These are phyloP conservation scores for Moringa oleifera DNA, from an alignment of 345 rosid genomes.

Conservation along the genomic window DNA sequence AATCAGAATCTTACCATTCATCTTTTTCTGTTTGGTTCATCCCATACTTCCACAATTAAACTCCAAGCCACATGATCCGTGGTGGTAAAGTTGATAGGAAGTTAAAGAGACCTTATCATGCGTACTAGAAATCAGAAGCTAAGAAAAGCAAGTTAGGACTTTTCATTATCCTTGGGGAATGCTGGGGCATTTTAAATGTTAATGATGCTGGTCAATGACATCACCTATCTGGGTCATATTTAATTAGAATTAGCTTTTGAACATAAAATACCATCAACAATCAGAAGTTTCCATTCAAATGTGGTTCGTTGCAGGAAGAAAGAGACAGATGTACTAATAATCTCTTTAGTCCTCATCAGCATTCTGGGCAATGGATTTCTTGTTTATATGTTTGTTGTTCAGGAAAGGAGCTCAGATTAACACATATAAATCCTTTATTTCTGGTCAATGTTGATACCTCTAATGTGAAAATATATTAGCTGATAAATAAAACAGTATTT, in stretches of 20 bases:
- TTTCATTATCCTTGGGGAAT: no score
- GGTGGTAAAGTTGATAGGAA: no score
- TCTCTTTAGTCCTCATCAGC: no score
- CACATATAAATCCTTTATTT: not conserved
- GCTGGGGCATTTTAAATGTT: no score
- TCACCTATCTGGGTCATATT: not conserved
- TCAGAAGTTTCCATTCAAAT: no score
- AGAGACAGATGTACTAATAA: no score
- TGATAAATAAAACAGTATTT: not conserved
- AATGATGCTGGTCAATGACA: no score
- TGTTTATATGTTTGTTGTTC: not conserved
- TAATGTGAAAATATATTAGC: not conserved
- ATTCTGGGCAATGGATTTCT: no score
- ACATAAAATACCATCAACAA: not conserved
- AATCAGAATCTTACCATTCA: not conserved
- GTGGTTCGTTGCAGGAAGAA: no score
- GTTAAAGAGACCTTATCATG: no score
- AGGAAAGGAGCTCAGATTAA: not conserved
- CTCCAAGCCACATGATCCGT: not conserved
- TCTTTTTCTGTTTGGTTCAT: not conserved
- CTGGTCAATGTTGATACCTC: not conserved
- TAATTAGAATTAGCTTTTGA: not conserved
- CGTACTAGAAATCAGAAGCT: no score
- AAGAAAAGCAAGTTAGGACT: no score
- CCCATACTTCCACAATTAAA: not conserved